phyloP scores from a whole-genome alignment of 805 yeast species.

The Saturnispora diversa region DNA sequence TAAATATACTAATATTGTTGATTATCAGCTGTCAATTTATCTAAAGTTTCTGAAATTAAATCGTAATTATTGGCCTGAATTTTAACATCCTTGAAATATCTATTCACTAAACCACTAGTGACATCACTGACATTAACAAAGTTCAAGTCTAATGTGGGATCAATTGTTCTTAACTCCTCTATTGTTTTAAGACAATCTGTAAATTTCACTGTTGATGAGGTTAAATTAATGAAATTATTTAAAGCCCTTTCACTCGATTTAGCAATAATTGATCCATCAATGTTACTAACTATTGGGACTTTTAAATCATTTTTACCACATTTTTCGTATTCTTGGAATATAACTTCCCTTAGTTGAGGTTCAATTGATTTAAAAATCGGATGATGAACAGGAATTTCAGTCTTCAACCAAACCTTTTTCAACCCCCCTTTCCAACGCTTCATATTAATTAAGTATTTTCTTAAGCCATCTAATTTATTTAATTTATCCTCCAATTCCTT shows the following conservation, averaged over 20 bases:
- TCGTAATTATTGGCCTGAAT: slow-evolving; percentile 8
- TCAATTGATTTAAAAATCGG: slow-evolving; percentile 26
- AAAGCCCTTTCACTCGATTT: slow-evolving; percentile 19
- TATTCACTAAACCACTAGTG: slow-evolving; percentile 23
- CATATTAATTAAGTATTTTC: slow-evolving; percentile 13
- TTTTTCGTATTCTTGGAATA: slow-evolving; percentile 11
- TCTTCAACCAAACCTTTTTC: slow-evolving; percentile 24
- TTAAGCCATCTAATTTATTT: slow-evolving; percentile 12
- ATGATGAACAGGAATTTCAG: slow-evolving; percentile 30
- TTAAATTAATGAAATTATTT: slow-evolving; percentile 25
- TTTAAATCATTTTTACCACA: slow-evolving; percentile 12
- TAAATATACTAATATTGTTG: not conserved
- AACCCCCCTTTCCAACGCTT: slow-evolving; percentile 23
- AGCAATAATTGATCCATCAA: slow-evolving; percentile 21
- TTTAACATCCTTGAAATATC: slow-evolving; percentile 19
- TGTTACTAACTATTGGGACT: slow-evolving; percentile 26
- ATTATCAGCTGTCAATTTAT: not conserved
- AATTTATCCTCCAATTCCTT: slow-evolving; percentile 16
- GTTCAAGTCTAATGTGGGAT: slow-evolving; percentile 12
- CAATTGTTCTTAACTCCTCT: not conserved
- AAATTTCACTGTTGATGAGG: slow-evolving; percentile 29
- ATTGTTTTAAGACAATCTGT: slow-evolving; percentile 26
- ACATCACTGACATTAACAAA: slow-evolving; percentile 28
- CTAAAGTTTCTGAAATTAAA: slow-evolving; percentile 12
- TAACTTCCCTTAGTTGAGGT: slow-evolving; percentile 16